A percentile compares a stretch with the other conserved stretches of the same genome.
phyloP scores from a whole-genome alignment of 352 stramenopile species.

The Globisporangium perplexum region DNA sequence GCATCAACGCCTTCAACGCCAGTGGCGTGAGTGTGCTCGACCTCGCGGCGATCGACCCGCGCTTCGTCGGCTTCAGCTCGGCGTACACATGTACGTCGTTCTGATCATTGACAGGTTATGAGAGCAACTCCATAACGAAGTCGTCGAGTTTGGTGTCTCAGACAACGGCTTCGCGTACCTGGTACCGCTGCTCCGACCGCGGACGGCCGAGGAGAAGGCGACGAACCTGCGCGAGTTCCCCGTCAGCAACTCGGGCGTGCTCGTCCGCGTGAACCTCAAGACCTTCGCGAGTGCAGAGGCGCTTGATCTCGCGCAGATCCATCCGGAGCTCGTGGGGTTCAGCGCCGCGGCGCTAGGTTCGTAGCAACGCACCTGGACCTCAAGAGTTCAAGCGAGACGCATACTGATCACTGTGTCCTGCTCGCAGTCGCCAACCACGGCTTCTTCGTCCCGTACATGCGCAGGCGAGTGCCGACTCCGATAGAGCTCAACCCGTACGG shows the following conservation, averaged over 20 bases:
- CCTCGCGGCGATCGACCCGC: constrained; percentile 36
- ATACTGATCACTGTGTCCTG: not conserved
- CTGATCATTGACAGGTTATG: not conserved
- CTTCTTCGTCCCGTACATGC: constrained; percentile 76
- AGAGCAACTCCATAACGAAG: not conserved
- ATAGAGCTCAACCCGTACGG: constrained; percentile 52
- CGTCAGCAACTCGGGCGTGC: constrained; percentile 49
- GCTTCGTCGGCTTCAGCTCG: constrained; percentile 59
- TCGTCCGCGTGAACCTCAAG: constrained; percentile 51
- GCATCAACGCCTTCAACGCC: constrained; percentile 34
- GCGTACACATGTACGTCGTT: constrained; percentile 48
- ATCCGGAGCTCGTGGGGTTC: constrained; percentile 56
- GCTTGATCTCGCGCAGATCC: constrained; percentile 43
- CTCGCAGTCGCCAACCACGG: constrained; percentile 50
- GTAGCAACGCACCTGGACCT: not conserved
- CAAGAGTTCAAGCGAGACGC: not conserved
- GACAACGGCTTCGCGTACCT: constrained; percentile 62
- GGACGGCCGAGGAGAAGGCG: constrained; percentile 39
- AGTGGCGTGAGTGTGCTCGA: constrained; percentile 44
- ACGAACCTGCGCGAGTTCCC: constrained; percentile 69
- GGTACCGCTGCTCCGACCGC: constrained; percentile 40
- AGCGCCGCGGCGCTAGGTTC: constrained; percentile 54
- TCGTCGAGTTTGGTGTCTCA: constrained; percentile 8
- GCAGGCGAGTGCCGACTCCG: constrained; percentile 26
- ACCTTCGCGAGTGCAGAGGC: constrained; percentile 34